Evolutionary conservation across 768 basidiomycete species (phyloP).

Genomic region (Fistulinella prunicolor): DNA sequence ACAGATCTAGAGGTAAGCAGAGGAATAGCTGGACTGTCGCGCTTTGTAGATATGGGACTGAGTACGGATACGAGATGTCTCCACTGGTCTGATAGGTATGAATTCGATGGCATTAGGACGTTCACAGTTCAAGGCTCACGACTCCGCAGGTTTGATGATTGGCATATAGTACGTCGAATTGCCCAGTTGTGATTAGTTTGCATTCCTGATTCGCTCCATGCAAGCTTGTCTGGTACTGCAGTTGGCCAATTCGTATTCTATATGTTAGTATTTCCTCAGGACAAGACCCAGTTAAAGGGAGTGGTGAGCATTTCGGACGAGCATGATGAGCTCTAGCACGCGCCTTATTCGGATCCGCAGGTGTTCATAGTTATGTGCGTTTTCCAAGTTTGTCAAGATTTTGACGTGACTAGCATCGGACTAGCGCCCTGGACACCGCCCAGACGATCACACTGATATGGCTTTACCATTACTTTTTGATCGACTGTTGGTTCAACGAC

Average conservation of each 20-base stretch:
- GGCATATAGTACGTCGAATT: slow-evolving; percentile 10
- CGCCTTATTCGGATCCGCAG: neutral
- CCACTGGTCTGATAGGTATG: no score
- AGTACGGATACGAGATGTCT: no score
- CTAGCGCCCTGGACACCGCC: slow-evolving; percentile 8
- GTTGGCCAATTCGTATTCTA: slow-evolving; percentile 22
- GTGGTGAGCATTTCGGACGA: slow-evolving; percentile 14
- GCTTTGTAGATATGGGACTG: no score
- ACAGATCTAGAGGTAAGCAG: no score
- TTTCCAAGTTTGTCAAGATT: no score
- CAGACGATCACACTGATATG: neutral
- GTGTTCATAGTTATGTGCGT: slow-evolving; percentile 12
- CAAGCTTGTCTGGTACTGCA: slow-evolving; percentile 19
- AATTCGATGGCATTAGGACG: no score
- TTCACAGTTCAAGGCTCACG: no score
- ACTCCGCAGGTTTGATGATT: slow-evolving; percentile 11
- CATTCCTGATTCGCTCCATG: neutral
- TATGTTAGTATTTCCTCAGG: slow-evolving; percentile 14
- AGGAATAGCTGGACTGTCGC: no score
- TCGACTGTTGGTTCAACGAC: slow-evolving; percentile 8
- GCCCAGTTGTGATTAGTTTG: neutral
- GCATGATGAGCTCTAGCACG: neutral
- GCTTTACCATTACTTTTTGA: slow-evolving; percentile 1
- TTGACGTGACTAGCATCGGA: no score
- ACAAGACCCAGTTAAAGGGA: slow-evolving; percentile 7